Percentiles rank a stretch among this genome's conserved stretches.
These are phyloP conservation scores for Psilocybe mexicana DNA, from an alignment of 1,284 basidiomycete species.

Conservation along the genomic window DNA sequence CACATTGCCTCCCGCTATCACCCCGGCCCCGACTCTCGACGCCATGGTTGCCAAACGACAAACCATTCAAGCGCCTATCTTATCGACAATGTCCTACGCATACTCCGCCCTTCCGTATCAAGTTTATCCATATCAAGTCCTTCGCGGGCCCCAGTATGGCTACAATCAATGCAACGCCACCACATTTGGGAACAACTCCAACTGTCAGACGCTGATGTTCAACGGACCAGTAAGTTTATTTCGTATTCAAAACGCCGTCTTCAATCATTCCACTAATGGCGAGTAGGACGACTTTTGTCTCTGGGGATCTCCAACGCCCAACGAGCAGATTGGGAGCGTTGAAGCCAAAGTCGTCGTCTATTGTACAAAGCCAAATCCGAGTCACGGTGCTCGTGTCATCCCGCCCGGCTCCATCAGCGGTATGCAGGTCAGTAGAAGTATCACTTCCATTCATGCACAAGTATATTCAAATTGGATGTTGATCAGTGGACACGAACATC, in stretches of 20 bases:
- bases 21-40: not conserved
- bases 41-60: not conserved
- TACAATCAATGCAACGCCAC: slow-evolving; percentile 22
- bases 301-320: slow-evolving; percentile 19
- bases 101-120: slow-evolving; percentile 19
- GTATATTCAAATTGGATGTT: not conserved
- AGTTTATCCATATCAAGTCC: slow-evolving; percentile 20
- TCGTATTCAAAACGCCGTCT: not conserved
- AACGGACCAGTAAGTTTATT: slow-evolving; percentile 17
- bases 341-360: slow-evolving; percentile 22
- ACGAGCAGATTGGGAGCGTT: slow-evolving; percentile 15
- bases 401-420: slow-evolving; percentile 19
- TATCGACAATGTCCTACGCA: slow-evolving; percentile 19
- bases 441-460: not conserved
- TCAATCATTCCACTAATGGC: not conserved
- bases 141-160: slow-evolving; percentile 19
- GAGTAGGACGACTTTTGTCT: slow-evolving; percentile 21
- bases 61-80: slow-evolving; percentile 12
- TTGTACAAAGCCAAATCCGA: slow-evolving; percentile 23
- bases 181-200: slow-evolving; percentile 14
- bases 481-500: slow-evolving; percentile 18
- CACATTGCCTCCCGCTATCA: not conserved
- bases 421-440: slow-evolving; percentile 12
- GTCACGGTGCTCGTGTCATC: slow-evolving; percentile 21
- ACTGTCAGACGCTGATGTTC: slow-evolving; percentile 22